Percentiles rank a stretch among this genome's conserved stretches.
Evolutionary conservation across 1,139 yeast species (phyloP).

Genomic region (Yamadazyma dushanensis): DNA sequence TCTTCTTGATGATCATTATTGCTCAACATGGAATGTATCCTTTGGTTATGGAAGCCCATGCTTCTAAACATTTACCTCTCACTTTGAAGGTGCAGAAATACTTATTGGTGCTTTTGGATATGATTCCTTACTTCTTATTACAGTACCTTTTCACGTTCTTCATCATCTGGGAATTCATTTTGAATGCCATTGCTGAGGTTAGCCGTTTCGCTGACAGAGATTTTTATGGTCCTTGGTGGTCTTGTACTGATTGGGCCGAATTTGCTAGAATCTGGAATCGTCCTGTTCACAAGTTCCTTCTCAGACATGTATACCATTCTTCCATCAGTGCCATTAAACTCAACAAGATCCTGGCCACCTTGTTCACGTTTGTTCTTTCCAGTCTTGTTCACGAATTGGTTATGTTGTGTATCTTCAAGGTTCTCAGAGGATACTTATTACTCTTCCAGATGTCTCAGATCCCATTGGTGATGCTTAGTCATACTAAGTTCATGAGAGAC

Average conservation of each 20-base stretch:
- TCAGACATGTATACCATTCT: conserved; percentile 93
- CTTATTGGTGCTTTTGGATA: conserved; percentile 65
- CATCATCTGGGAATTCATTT: conserved; percentile 90
- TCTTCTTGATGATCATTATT: conserved; percentile 74
- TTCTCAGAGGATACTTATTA: conserved; percentile 77
- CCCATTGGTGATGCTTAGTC: conserved; percentile 59
- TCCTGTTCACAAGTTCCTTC: conserved; percentile 88
- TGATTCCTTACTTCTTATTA: conserved; percentile 74
- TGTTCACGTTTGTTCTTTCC: conserved; percentile 80
- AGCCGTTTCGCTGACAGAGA: conserved; percentile 85
- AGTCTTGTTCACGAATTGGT: conserved; percentile 86
- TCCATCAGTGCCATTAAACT: conserved; percentile 75
- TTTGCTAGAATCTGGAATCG: conserved; percentile 93
- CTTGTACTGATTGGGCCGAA: conserved; percentile 90
- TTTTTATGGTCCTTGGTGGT: conserved; percentile 98
- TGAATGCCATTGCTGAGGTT: conserved; percentile 86
- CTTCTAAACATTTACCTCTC: conserved; percentile 49
- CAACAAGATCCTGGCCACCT: conserved; percentile 65
- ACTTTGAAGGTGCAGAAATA: conserved; percentile 50
- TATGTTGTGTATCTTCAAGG: conserved; percentile 84
- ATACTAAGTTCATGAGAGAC: conserved; percentile 51
- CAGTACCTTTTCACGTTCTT: conserved; percentile 81
- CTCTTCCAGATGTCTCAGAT: conserved; percentile 82
- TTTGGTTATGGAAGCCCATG: conserved; percentile 59
- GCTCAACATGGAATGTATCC: conserved; percentile 84